Percentiles rank a stretch among this genome's conserved stretches.
These are phyloP conservation scores for Fusarium ramigenum DNA, from an alignment of 2,329 filamentous ascomycete genomes.

Conservation along the genomic window DNA sequence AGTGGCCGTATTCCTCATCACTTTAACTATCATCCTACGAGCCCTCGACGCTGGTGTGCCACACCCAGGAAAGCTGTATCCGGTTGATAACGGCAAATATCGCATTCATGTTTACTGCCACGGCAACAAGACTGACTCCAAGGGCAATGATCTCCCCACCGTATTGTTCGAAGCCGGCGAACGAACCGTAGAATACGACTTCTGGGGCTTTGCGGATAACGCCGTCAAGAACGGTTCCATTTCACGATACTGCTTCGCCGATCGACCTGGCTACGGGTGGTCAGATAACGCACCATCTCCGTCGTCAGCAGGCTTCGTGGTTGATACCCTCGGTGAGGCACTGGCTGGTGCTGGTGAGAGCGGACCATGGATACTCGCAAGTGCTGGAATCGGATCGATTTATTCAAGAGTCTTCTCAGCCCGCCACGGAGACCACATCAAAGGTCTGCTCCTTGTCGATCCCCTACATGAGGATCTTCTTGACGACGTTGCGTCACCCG, in stretches of 20 bases:
- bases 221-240: conserved; percentile 84
- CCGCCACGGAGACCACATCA: conserved; percentile 78
- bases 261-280: conserved; percentile 89
- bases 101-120: conserved; percentile 83
- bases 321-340: conserved; percentile 87
- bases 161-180: conserved; percentile 88
- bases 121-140: conserved; percentile 71
- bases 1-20: conserved; percentile 76
- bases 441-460: conserved; percentile 86
- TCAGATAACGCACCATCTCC: conserved; percentile 93
- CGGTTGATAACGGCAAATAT: conserved; percentile 86
- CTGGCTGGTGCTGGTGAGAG: conserved; percentile 81
- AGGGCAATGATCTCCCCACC: conserved; percentile 72
- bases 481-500: conserved; percentile 69
- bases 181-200: conserved; percentile 77
- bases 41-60: conserved; percentile 79
- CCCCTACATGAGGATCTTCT: conserved; percentile 89
- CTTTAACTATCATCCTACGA: conserved; percentile 80
- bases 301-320: conserved; percentile 91
- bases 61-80: conserved; percentile 78
- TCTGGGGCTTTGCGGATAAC: conserved; percentile 82
- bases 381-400: conserved; percentile 85
- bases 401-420: conserved; percentile 93
- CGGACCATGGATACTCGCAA: conserved; percentile 89
- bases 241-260: conserved; percentile 91